A percentile compares a stretch with the other conserved stretches of the same genome.
Conservation (phyloP, 495 filamentous ascomycete species). For the Hypoxylon crocopeplum region DNA sequence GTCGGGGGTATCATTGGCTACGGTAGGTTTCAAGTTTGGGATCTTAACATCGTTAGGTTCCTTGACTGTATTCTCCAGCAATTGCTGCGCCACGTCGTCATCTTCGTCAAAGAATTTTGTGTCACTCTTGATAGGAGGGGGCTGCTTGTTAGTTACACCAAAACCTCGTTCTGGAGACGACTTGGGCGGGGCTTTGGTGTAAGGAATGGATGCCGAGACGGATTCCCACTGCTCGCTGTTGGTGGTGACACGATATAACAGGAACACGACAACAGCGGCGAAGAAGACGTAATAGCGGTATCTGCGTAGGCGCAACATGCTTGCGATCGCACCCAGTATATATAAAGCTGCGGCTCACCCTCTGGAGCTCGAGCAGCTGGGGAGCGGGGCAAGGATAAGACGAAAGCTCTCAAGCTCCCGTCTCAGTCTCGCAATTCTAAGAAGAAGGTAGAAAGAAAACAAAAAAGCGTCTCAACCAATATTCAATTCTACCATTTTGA, state of each 20-base stretch:
- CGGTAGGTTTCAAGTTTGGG: slow-evolving; percentile 46
- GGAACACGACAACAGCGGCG: slow-evolving; percentile 67
- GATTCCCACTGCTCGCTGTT: slow-evolving; percentile 55
- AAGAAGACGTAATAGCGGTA: slow-evolving; percentile 78
- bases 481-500: slow-evolving; percentile 29
- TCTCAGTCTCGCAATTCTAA: slow-evolving; percentile 7
- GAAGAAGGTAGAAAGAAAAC: slow-evolving; percentile 1
- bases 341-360: slow-evolving; percentile 2
- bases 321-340: slow-evolving; percentile 23
- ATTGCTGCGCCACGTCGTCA: slow-evolving; percentile 20
- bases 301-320: slow-evolving; percentile 78
- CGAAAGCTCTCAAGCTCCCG: slow-evolving; percentile 9
- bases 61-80: slow-evolving; percentile 25
- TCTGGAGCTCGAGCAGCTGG: not conserved
- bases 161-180: slow-evolving; percentile 26
- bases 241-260: slow-evolving; percentile 68
- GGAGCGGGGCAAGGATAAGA: slow-evolving; percentile 21
- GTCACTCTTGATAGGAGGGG: slow-evolving; percentile 10
- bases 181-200: slow-evolving; percentile 29
- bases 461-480: slow-evolving; percentile 15
- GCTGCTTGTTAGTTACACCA: slow-evolving; percentile 18
- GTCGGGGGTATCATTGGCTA: slow-evolving; percentile 16
- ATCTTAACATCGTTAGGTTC: slow-evolving; percentile 38
- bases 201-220: slow-evolving; percentile 38
- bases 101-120: slow-evolving; percentile 12